Conservation (phyloP, 2,329 filamentous ascomycete genomes). For the Aureobasidium lini region DNA sequence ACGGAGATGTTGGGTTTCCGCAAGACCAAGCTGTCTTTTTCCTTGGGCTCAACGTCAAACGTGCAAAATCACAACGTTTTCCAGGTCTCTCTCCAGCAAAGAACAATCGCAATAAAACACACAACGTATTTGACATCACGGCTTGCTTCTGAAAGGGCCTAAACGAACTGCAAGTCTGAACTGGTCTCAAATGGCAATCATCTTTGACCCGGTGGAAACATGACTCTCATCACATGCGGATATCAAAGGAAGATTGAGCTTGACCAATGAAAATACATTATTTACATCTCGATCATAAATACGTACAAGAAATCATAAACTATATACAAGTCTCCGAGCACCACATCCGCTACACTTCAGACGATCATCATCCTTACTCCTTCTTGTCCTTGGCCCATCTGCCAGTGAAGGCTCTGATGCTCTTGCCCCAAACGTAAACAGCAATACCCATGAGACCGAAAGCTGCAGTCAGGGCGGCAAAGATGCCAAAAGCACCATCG, state of each 20-base stretch:
- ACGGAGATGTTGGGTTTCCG: too few relatives aligned
- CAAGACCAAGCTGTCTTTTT: too few relatives aligned
- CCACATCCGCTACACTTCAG: neutral
- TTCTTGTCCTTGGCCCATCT: conserved; percentile 22
- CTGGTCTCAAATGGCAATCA: too few relatives aligned
- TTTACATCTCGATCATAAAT: neutral
- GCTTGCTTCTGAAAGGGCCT: too few relatives aligned
- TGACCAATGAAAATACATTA: too few relatives aligned
- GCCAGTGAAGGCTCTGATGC: conserved; percentile 26
- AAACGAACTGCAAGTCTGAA: too few relatives aligned
- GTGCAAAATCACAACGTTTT: too few relatives aligned
- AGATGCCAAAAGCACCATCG: conserved; percentile 25
- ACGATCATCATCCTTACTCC: neutral
- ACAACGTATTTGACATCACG: too few relatives aligned
- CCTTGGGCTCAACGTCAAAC: too few relatives aligned
- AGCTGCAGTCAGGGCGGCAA: conserved; percentile 24
- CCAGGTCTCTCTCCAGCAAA: too few relatives aligned
- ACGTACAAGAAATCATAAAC: neutral
- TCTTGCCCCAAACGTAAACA: conserved; percentile 27
- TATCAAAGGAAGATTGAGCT: too few relatives aligned
- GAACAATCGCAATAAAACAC: too few relatives aligned
- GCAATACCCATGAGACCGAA: conserved; percentile 26
- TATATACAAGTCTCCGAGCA: neutral
- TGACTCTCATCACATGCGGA: neutral
- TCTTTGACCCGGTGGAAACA: neutral